Evolutionary conservation across 1,284 basidiomycete genomes (phyloP).

Genomic region (Cutaneotrichosporon curvatum): DNA sequence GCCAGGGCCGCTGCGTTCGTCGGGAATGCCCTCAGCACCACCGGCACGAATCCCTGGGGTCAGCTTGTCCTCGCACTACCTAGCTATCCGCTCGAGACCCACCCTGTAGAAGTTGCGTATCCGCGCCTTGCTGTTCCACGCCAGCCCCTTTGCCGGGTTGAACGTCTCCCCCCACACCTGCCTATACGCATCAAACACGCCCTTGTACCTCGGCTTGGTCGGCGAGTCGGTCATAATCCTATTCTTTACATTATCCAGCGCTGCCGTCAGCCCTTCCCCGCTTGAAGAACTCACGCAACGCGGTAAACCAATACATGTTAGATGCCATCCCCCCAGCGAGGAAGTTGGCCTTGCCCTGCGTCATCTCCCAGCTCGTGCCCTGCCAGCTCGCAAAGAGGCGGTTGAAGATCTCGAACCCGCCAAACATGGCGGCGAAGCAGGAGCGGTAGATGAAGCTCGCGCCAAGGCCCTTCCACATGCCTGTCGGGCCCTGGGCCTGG

Average conservation of each 20-base stretch:
- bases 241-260: slow-evolving; percentile 45
- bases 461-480: slow-evolving; percentile 44
- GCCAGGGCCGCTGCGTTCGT: slow-evolving; percentile 45
- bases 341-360: slow-evolving; percentile 38
- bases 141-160: slow-evolving; percentile 22
- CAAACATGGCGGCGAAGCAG: slow-evolving; percentile 45
- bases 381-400: slow-evolving; percentile 40
- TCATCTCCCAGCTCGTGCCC: slow-evolving; percentile 43
- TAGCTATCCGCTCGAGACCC: slow-evolving; percentile 10
- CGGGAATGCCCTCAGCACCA: slow-evolving; percentile 43
- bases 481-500: slow-evolving; percentile 32
- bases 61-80: slow-evolving; percentile 1
- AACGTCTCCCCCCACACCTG: slow-evolving; percentile 37
- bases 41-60: slow-evolving; percentile 42
- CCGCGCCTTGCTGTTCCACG: slow-evolving; percentile 35
- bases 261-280: slow-evolving; percentile 12
- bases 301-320: slow-evolving; percentile 43
- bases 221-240: slow-evolving; percentile 44
- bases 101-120: slow-evolving; percentile 43
- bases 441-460: slow-evolving; percentile 44
- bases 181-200: slow-evolving; percentile 36
- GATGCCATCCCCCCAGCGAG: slow-evolving; percentile 44
- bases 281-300: slow-evolving; percentile 30
- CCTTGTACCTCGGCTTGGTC: slow-evolving; percentile 35
- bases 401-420: slow-evolving; percentile 46